Evolutionary conservation across 2,329 filamentous ascomycete genomes (phyloP).

Genomic region (Diplodia mutila): DNA sequence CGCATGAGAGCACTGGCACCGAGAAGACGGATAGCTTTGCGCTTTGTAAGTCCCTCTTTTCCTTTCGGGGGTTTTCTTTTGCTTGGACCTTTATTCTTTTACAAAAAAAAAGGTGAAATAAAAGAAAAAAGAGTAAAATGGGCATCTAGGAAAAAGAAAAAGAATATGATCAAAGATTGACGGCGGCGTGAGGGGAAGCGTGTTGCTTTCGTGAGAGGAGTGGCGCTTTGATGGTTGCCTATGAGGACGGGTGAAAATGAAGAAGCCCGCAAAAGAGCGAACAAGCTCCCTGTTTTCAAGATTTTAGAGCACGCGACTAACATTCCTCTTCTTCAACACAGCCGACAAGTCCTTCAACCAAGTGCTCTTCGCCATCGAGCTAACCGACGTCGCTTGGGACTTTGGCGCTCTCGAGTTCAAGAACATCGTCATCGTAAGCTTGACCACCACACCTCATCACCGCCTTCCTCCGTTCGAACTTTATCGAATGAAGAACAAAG

Average conservation of each 20-base stretch:
- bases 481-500: slow-evolving; percentile 16
- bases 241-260: background rate
- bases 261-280: background rate
- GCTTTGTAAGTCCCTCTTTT: slow-evolving; percentile 29
- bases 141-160: too few species aligned
- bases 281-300: too few species aligned
- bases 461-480: background rate
- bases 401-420: slow-evolving; percentile 46
- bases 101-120: background rate
- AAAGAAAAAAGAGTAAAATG: background rate
- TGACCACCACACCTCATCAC: background rate
- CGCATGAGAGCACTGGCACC: slow-evolving; percentile 34
- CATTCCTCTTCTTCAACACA: slow-evolving; percentile 10
- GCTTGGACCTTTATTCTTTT: background rate
- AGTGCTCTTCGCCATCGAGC: slow-evolving; percentile 48
- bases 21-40: slow-evolving; percentile 42
- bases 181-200: too few species aligned
- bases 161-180: too few species aligned
- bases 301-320: background rate
- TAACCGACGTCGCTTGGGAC: slow-evolving; percentile 45
- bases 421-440: slow-evolving; percentile 34
- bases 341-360: slow-evolving; percentile 47
- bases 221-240: too few species aligned
- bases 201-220: too few species aligned
- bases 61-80: background rate